A percentile compares a stretch with the other conserved stretches of the same genome.
Conservation (phyloP, 352 stramenopile genomes). For the Phytophthora pini region DNA sequence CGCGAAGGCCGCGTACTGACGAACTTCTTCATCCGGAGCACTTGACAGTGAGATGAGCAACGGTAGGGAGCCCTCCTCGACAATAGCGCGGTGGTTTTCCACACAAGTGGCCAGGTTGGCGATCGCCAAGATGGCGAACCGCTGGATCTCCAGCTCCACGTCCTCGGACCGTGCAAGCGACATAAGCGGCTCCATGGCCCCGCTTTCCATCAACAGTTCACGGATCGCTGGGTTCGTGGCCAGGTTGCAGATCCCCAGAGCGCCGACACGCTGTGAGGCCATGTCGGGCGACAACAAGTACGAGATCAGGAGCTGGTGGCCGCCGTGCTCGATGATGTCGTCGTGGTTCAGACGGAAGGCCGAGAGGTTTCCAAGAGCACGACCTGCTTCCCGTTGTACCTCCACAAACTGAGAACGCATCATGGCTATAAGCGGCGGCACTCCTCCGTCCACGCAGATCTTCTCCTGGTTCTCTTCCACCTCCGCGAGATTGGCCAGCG, state of each 20-base stretch:
- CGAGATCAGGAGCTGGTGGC: slow-evolving; percentile 95
- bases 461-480: slow-evolving; percentile 96
- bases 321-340: slow-evolving; percentile 91
- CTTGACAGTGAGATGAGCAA: slow-evolving; percentile 96
- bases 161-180: slow-evolving; percentile 94
- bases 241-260: slow-evolving; percentile 96
- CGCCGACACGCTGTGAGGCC: slow-evolving; percentile 92
- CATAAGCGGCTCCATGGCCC: slow-evolving; percentile 95
- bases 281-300: slow-evolving; percentile 96
- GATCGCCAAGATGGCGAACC: slow-evolving; percentile 93
- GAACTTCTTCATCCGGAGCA: slow-evolving; percentile 93
- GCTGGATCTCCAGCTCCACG: slow-evolving; percentile 96
- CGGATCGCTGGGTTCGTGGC: slow-evolving; percentile 92
- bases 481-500: slow-evolving; percentile 95
- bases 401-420: slow-evolving; percentile 97
- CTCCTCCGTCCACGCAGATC: slow-evolving; percentile 92
- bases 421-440: slow-evolving; percentile 92
- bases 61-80: slow-evolving; percentile 94
- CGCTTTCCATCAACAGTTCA: slow-evolving; percentile 92
- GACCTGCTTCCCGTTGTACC: slow-evolving; percentile 91
- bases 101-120: slow-evolving; percentile 95
- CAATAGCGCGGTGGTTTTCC: slow-evolving; percentile 94
- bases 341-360: slow-evolving; percentile 91
- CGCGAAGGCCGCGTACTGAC: slow-evolving; percentile 96
- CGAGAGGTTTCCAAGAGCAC: slow-evolving; percentile 94